phyloP scores from a whole-genome alignment of 140 eudicot species.

The Bidens hawaiensis region DNA sequence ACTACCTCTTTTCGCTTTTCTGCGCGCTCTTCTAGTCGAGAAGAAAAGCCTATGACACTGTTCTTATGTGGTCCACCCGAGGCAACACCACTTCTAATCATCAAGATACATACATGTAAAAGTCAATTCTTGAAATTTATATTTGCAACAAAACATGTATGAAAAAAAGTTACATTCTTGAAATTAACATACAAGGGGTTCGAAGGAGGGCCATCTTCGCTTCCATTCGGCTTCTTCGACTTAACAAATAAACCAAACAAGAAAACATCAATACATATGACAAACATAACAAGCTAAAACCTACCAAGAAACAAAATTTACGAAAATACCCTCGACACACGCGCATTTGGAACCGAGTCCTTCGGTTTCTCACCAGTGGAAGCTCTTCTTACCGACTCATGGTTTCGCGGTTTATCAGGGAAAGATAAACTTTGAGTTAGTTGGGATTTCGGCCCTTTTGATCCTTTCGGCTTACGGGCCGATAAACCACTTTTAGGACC shows the following conservation, averaged over 20 bases:
- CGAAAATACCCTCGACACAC: conserved; percentile 38
- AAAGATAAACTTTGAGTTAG: conserved; percentile 57
- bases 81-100: conserved; percentile 41
- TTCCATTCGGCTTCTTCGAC: conserved; percentile 53
- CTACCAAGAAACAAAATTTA: background rate
- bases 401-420: conserved; percentile 47
- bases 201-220: conserved; percentile 27
- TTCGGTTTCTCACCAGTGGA: conserved; percentile 44
- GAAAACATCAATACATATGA: conserved; percentile 7
- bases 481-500: conserved; percentile 32
- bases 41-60: conserved; percentile 54
- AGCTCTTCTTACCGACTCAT: conserved; percentile 41
- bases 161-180: conserved; percentile 28
- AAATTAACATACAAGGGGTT: conserved; percentile 44
- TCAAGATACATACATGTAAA: conserved; percentile 14
- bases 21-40: conserved; percentile 85
- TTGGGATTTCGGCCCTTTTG: conserved; percentile 25
- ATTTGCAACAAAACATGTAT: background rate
- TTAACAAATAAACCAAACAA: conserved; percentile 34
- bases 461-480: conserved; percentile 34
- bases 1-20: conserved; percentile 84
- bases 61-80: conserved; percentile 43
- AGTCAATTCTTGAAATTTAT: conserved; percentile 6
- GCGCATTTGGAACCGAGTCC: conserved; percentile 32
- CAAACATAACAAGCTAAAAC: conserved; percentile 5